phyloP scores from a whole-genome alignment of 257 asterid species.

The Salvia splendens region DNA sequence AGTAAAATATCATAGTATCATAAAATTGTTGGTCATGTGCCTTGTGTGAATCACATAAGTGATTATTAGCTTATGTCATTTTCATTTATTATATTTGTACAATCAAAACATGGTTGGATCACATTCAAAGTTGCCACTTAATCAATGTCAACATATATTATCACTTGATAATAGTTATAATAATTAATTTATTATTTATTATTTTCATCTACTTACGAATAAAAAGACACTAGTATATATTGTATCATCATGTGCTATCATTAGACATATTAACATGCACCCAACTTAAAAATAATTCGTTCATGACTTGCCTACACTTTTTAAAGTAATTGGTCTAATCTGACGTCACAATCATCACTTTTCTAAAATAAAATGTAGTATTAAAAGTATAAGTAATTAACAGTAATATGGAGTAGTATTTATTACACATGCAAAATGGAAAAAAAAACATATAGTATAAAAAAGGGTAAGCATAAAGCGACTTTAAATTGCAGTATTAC shows the following conservation, averaged over 20 bases:
- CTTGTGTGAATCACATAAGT: too few relatives aligned
- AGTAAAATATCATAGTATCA: too few relatives aligned
- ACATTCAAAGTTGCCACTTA: too few relatives aligned
- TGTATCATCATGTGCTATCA: background rate
- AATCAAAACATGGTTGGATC: too few relatives aligned
- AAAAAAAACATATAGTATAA: background rate
- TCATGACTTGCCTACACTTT: background rate
- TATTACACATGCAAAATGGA: background rate
- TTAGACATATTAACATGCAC: constrained; percentile 13
- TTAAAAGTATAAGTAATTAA: background rate
- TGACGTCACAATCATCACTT: background rate
- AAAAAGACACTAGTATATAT: background rate
- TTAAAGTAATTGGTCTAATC: background rate
- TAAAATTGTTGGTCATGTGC: too few relatives aligned
- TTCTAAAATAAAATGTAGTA: background rate
- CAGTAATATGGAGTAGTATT: background rate
- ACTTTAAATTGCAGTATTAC: too few relatives aligned
- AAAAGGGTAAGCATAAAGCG: background rate
- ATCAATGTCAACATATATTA: background rate
- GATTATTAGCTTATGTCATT: too few relatives aligned
- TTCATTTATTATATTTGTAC: too few relatives aligned
- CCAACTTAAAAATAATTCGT: background rate
- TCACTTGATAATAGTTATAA: background rate
- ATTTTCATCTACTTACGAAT: background rate
- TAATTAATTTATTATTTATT: background rate